phyloP scores from a whole-genome alignment of 192 early-diverging fungal genomes.

The Podila epigama region DNA sequence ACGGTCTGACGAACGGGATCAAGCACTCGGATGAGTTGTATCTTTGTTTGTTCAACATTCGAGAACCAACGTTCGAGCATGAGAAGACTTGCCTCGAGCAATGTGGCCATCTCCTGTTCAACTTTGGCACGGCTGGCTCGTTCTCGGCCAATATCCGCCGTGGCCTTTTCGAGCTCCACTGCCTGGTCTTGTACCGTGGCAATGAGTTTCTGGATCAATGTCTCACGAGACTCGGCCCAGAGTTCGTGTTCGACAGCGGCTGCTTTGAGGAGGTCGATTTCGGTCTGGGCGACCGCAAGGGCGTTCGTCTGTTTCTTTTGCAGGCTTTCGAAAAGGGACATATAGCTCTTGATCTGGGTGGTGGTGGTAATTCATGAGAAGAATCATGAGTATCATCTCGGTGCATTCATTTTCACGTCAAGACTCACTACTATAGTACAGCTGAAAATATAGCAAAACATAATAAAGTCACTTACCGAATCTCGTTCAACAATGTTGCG shows the following conservation, averaged over 20 bases:
- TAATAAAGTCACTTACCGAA: constrained; percentile 16
- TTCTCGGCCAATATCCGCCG: constrained; percentile 5
- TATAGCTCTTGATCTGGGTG: constrained; percentile 35
- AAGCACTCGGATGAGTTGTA: neutral
- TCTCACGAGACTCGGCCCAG: constrained; percentile 23
- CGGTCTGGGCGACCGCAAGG: constrained; percentile 25
- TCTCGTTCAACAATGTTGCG: constrained; percentile 26
- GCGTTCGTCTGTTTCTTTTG: constrained; percentile 49
- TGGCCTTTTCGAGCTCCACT: constrained; percentile 11
- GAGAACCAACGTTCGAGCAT: constrained; percentile 32
- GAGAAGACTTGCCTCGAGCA: constrained; percentile 29
- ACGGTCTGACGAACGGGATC: constrained; percentile 28
- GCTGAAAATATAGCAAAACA: neutral
- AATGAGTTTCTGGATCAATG: constrained; percentile 5
- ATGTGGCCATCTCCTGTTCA: constrained; percentile 30
- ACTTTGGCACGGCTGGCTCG: constrained; percentile 7
- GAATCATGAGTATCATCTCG: neutral
- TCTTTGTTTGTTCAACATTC: constrained; percentile 4
- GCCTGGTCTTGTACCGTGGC: constrained; percentile 16
- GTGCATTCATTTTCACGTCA: neutral
- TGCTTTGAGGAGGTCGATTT: constrained; percentile 14
- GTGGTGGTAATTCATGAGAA: neutral
- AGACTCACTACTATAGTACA: neutral
- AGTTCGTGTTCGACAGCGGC: neutral
- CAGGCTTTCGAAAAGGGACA: constrained; percentile 42